These are phyloP conservation scores for Solanum acaule DNA, from an alignment of 257 asterid species.

Conservation along the genomic window DNA sequence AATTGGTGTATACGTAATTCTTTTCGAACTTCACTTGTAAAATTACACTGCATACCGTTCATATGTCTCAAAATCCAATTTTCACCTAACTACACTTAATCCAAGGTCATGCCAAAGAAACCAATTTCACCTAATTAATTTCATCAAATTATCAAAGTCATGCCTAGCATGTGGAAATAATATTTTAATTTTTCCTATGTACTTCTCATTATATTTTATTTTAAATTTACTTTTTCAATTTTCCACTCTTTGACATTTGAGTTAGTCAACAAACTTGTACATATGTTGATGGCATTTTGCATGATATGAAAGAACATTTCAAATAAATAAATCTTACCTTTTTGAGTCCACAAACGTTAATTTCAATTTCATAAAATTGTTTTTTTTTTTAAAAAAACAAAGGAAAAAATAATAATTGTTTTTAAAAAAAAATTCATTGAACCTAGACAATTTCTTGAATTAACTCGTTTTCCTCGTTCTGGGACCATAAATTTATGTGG, in stretches of 20 bases:
- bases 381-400: neutral
- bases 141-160: neutral
- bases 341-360: neutral
- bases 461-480: neutral
- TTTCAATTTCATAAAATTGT: neutral
- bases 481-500: neutral
- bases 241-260: neutral
- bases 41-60: neutral
- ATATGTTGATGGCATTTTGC: neutral
- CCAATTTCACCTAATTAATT: neutral
- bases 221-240: neutral
- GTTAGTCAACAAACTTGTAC: neutral
- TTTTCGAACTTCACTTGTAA: accelerated
- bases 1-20: accelerated
- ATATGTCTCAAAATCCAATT: neutral
- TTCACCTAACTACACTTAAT: neutral
- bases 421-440: neutral
- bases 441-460: neutral
- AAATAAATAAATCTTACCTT: neutral
- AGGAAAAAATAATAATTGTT: neutral
- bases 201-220: neutral
- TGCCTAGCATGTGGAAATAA: neutral
- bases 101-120: neutral
- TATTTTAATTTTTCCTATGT: neutral
- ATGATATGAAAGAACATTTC: neutral